phyloP scores from a whole-genome alignment of 208 protist genomes.

The Leishmania tropica region DNA sequence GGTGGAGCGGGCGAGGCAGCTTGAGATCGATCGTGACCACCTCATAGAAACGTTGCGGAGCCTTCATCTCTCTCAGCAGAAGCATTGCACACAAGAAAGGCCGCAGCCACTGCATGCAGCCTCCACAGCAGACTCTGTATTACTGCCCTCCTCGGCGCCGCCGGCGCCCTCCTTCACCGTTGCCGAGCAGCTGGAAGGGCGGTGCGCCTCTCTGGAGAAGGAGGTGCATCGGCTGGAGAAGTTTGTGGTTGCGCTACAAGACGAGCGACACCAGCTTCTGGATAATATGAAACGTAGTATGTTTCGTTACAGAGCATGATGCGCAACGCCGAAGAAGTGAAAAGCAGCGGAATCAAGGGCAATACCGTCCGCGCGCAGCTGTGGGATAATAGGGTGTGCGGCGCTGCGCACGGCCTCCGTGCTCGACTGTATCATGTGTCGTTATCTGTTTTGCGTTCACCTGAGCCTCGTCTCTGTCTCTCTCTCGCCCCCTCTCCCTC shows the following conservation, averaged over 20 bases:
- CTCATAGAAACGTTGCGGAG: slow-evolving; percentile 17
- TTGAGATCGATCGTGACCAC: slow-evolving; percentile 26
- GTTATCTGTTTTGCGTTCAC: not conserved
- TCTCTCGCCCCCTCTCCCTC: too few relatives aligned
- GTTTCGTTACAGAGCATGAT: slow-evolving; percentile 10
- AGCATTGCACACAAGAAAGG: not conserved
- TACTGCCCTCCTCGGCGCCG: not conserved
- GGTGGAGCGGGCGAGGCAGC: slow-evolving; percentile 20
- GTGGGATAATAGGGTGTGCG: not conserved
- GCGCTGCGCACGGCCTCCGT: not conserved
- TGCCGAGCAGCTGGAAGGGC: slow-evolving; percentile 6
- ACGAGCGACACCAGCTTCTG: slow-evolving; percentile 25
- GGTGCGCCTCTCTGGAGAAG: slow-evolving; percentile 8
- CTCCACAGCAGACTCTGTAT: not conserved
- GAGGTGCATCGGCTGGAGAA: slow-evolving; percentile 26
- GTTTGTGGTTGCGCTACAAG: slow-evolving; percentile 23
- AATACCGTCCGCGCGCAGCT: not conserved
- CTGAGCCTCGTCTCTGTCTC: not conserved
- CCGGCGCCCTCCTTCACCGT: not conserved
- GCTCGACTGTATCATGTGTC: not conserved
- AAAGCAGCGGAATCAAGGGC: not conserved
- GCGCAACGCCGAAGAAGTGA: not conserved
- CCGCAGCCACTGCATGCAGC: not conserved
- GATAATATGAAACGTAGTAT: slow-evolving; percentile 8
- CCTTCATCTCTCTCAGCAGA: slow-evolving; percentile 3